Evolutionary conservation across 768 basidiomycete genomes (phyloP).

Genomic region (Hygrophorus pudorinus): DNA sequence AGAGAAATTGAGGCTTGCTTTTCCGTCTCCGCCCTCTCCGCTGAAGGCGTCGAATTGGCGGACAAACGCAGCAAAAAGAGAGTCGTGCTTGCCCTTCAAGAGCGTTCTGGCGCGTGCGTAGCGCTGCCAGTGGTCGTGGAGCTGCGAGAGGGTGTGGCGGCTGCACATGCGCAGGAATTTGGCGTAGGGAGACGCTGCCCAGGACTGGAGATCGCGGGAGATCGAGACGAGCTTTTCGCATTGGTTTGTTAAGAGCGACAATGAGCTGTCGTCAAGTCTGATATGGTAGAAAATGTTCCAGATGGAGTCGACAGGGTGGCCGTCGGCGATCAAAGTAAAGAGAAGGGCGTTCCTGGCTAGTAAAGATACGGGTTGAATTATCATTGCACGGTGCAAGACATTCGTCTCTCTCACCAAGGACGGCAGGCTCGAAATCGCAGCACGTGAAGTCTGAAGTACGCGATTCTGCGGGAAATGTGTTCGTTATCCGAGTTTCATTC

Average conservation of each 20-base stretch:
- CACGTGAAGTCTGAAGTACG: slow-evolving; percentile 39
- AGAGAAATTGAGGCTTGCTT: slow-evolving; percentile 18
- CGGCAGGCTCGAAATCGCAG: slow-evolving; percentile 38
- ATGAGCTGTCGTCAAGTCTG: slow-evolving; percentile 28
- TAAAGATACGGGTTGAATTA: background rate
- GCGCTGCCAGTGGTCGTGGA: slow-evolving; percentile 31
- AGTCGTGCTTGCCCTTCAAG: background rate
- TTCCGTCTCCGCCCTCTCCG: slow-evolving; percentile 18
- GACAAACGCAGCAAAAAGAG: slow-evolving; percentile 15
- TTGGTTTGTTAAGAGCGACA: slow-evolving; percentile 25
- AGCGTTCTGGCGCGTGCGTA: slow-evolving; percentile 10
- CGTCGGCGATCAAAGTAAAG: slow-evolving; percentile 31
- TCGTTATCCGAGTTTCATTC: too few species aligned
- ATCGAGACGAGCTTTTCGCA: slow-evolving; percentile 27
- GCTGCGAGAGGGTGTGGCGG: slow-evolving; percentile 24
- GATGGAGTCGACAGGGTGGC: background rate
- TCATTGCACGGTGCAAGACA: background rate
- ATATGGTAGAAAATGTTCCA: slow-evolving; percentile 45
- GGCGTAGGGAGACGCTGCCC: slow-evolving; percentile 31
- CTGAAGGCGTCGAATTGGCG: slow-evolving; percentile 20
- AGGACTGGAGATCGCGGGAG: slow-evolving; percentile 23
- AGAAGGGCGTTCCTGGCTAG: slow-evolving; percentile 41
- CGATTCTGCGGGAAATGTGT: slow-evolving; percentile 8
- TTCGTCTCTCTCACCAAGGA: slow-evolving; percentile 26
- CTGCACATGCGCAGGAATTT: slow-evolving; percentile 27